These are phyloP conservation scores for Cyclotella kingstonii DNA, from an alignment of 108 stramenopile species.

Conservation along the genomic window DNA sequence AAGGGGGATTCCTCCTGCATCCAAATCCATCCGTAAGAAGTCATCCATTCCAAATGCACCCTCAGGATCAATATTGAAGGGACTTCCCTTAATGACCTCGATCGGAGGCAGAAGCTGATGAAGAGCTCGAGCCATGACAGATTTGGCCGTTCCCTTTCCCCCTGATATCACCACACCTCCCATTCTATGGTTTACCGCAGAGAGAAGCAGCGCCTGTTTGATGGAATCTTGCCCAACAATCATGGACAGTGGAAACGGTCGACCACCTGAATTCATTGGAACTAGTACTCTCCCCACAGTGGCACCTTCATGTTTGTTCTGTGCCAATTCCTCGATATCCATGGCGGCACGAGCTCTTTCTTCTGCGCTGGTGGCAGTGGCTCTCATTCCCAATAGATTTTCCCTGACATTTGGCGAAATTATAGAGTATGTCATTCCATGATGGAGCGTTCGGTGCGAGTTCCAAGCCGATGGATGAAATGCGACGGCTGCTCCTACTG, in stretches of 20 bases:
- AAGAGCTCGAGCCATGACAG: slow-evolving; percentile 93
- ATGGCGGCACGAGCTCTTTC: slow-evolving; percentile 47
- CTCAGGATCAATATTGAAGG: slow-evolving; percentile 92
- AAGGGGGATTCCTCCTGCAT: slow-evolving; percentile 77
- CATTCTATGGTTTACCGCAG: slow-evolving; percentile 90
- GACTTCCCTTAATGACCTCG: slow-evolving; percentile 82
- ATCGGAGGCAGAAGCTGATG: slow-evolving; percentile 95
- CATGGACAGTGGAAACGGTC: slow-evolving; percentile 94
- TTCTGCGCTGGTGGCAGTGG: slow-evolving; percentile 30
- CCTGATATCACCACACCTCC: slow-evolving; percentile 95
- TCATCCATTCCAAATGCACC: slow-evolving; percentile 84
- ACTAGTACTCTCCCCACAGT: slow-evolving; percentile 45
- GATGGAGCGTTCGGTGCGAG: too few relatives aligned
- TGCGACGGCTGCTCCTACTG: too few relatives aligned
- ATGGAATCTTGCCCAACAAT: slow-evolving; percentile 93
- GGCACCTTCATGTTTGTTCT: background rate
- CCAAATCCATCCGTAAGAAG: slow-evolving; percentile 69
- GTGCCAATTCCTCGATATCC: slow-evolving; percentile 34
- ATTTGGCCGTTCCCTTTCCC: slow-evolving; percentile 95
- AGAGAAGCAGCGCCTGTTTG: slow-evolving; percentile 91
- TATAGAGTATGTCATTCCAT: too few relatives aligned
- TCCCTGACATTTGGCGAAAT: too few relatives aligned
- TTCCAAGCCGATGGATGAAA: too few relatives aligned
- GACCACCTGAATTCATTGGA: slow-evolving; percentile 51
- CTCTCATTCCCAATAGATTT: background rate